phyloP scores from a whole-genome alignment of 2,329 filamentous ascomycete genomes.

The Epichloe gansuensis region DNA sequence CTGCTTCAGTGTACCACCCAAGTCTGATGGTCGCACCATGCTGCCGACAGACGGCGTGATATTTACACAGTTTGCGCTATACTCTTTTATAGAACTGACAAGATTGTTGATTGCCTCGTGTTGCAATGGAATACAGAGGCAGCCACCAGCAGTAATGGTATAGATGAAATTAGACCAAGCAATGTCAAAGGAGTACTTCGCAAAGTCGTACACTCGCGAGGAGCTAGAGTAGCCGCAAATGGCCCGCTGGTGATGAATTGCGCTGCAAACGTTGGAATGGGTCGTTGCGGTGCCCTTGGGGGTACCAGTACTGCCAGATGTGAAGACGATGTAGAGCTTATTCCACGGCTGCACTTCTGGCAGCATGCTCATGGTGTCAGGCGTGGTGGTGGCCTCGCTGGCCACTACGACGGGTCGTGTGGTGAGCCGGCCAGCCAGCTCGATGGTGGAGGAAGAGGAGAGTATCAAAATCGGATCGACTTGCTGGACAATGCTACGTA shows the following conservation, averaged over 20 bases:
- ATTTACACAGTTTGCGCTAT: conserved; percentile 8
- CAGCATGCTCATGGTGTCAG: conserved; percentile 8
- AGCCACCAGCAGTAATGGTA: conserved; percentile 4
- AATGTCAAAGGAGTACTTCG: conserved; percentile 5
- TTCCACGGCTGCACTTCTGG: conserved; percentile 7
- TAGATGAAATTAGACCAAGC: conserved; percentile 2
- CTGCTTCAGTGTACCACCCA: conserved; percentile 5
- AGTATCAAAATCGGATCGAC: conserved; percentile 10
- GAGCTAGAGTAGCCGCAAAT: conserved; percentile 7
- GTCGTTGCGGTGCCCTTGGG: conserved; percentile 15
- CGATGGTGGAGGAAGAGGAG: conserved; percentile 5
- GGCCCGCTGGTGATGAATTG: conserved; percentile 10
- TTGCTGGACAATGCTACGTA: conserved; percentile 9
- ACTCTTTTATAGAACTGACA: conserved; percentile 4
- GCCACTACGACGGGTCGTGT: conserved; percentile 6
- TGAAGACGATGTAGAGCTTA: conserved; percentile 12
- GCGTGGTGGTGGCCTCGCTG: neutral
- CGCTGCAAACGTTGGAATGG: conserved; percentile 11
- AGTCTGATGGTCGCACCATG: conserved; percentile 5
- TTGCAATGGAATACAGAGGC: conserved; percentile 11
- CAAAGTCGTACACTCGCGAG: conserved; percentile 10
- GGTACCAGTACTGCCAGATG: conserved; percentile 11
- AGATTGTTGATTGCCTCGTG: conserved; percentile 8
- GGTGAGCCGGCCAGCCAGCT: conserved; percentile 5
- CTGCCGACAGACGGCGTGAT: conserved; percentile 12